These are phyloP conservation scores for Aureoboletus auriporus DNA, from an alignment of 768 basidiomycete species.

Conservation along the genomic window DNA sequence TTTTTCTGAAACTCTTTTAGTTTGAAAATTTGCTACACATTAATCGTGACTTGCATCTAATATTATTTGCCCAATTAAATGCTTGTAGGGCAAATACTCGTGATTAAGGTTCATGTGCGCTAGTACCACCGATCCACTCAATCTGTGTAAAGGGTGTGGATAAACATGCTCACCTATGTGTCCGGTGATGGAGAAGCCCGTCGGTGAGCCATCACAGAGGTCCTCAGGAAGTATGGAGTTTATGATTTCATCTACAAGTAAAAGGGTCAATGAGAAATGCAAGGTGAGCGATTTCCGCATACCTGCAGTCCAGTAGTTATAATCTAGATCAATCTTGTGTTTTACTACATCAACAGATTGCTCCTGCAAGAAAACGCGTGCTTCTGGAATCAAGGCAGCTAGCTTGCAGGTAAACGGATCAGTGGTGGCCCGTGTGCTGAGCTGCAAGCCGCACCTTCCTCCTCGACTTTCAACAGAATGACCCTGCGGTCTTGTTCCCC, in stretches of 20 bases:
- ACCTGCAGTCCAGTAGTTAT: slow-evolving; percentile 91
- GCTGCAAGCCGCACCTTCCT: slow-evolving; percentile 48
- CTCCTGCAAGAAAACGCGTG: slow-evolving; percentile 50
- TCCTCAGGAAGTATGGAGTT: slow-evolving; percentile 77
- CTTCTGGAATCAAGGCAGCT: slow-evolving; percentile 65
- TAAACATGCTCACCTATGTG: slow-evolving; percentile 73
- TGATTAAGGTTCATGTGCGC: slow-evolving; percentile 90
- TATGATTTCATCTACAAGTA: slow-evolving; percentile 71
- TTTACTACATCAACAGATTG: slow-evolving; percentile 53
- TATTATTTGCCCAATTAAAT: slow-evolving; percentile 87
- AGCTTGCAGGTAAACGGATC: slow-evolving; percentile 35
- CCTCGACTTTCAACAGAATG: slow-evolving; percentile 59
- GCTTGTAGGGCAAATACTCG: slow-evolving; percentile 88
- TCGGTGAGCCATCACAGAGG: slow-evolving; percentile 73
- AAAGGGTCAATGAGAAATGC: background rate
- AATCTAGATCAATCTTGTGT: slow-evolving; percentile 64
- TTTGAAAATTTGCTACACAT: background rate
- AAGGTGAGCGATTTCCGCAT: slow-evolving; percentile 4
- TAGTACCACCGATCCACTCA: slow-evolving; percentile 27
- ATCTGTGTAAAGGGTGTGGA: background rate
- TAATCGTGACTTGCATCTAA: slow-evolving; percentile 63
- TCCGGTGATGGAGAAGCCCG: slow-evolving; percentile 83
- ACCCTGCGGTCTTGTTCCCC: slow-evolving; percentile 51
- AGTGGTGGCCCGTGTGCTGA: background rate
- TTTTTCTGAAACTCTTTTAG: slow-evolving; percentile 67